Conservation (phyloP, 768 basidiomycete species). For the Lactarius psammicola region DNA sequence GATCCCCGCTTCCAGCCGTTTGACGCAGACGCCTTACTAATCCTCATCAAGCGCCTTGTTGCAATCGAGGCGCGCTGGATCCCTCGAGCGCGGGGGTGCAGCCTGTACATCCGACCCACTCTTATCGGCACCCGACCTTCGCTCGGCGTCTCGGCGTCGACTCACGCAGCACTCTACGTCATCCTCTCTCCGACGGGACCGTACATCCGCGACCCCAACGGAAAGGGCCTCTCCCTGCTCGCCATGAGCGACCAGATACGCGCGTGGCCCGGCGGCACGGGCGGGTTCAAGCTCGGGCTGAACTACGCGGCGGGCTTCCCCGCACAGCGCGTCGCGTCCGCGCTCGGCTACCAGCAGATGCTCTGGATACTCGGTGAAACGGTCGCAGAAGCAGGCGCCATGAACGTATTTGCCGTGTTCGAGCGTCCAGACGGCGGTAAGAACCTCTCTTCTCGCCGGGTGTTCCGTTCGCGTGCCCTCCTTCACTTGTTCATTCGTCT, state of each 20-base stretch:
- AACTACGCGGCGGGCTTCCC: slow-evolving; percentile 37
- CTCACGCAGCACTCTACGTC: slow-evolving; percentile 81
- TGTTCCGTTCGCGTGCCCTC: neutral
- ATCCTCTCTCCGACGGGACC: slow-evolving; percentile 66
- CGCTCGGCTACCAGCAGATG: slow-evolving; percentile 49
- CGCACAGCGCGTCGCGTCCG: slow-evolving; percentile 47
- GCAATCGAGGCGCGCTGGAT: slow-evolving; percentile 81
- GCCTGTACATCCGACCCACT: slow-evolving; percentile 85
- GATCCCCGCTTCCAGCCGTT: slow-evolving; percentile 37
- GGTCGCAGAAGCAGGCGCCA: slow-evolving; percentile 42
- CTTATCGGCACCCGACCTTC: slow-evolving; percentile 51
- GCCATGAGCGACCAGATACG: slow-evolving; percentile 47
- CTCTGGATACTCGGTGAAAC: slow-evolving; percentile 48
- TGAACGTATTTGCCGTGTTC: slow-evolving; percentile 52
- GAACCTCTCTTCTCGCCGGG: slow-evolving; percentile 8
- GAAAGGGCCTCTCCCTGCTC: slow-evolving; percentile 39
- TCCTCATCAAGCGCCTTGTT: slow-evolving; percentile 65
- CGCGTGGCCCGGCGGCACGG: slow-evolving; percentile 53
- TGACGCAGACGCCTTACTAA: slow-evolving; percentile 46
- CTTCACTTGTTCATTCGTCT: neutral
- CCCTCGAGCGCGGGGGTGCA: slow-evolving; percentile 67
- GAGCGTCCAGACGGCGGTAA: slow-evolving; percentile 41
- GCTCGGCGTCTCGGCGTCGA: slow-evolving; percentile 71
- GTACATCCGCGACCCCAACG: slow-evolving; percentile 39
- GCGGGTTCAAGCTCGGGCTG: slow-evolving; percentile 47